A percentile compares a stretch with the other conserved stretches of the same genome.
phyloP scores from a whole-genome alignment of 2,329 filamentous ascomycete species.

The Ophioceras dolichostomum region DNA sequence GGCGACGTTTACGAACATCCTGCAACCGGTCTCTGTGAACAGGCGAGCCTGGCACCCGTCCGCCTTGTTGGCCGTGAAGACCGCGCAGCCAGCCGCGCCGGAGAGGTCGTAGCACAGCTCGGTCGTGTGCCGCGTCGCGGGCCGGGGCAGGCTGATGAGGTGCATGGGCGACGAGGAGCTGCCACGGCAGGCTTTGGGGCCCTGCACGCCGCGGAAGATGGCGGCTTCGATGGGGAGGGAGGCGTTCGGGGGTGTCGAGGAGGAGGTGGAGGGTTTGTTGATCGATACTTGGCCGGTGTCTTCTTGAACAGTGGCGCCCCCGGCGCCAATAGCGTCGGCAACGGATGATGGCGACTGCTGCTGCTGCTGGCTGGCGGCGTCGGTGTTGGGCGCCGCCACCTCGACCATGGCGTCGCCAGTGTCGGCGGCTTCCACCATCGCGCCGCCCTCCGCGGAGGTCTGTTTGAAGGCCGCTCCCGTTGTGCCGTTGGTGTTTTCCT shows the following conservation, averaged over 20 bases:
- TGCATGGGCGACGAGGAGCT: constrained; percentile 11
- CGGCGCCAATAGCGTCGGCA: no score
- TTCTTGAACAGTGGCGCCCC: constrained; percentile 7
- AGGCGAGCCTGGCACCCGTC: constrained; percentile 24
- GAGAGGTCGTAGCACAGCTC: constrained; percentile 22
- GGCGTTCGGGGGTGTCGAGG: constrained; percentile 27
- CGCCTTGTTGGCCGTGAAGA: constrained; percentile 21
- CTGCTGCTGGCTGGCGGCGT: no score
- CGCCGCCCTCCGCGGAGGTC: no score
- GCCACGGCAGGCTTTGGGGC: constrained; percentile 22
- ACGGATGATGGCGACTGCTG: no score
- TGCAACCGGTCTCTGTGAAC: constrained; percentile 20
- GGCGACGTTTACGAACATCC: constrained; percentile 20
- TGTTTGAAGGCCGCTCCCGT: no score
- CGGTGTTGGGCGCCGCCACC: no score
- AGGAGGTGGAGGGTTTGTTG: constrained; percentile 23
- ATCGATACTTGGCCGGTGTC: constrained; percentile 21
- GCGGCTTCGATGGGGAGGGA: constrained; percentile 34
- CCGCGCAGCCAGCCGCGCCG: constrained; percentile 18
- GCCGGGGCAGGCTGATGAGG: constrained; percentile 14
- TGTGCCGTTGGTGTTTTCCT: no score
- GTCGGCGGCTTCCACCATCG: no score
- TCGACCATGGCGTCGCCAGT: no score
- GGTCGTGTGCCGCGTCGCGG: constrained; percentile 9
- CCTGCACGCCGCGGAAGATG: constrained; percentile 24